Evolutionary conservation across 306 rosid genomes (phyloP), one percentile per base, ranked within the genome.

Genomic region (Cercis canadensis): DNA sequence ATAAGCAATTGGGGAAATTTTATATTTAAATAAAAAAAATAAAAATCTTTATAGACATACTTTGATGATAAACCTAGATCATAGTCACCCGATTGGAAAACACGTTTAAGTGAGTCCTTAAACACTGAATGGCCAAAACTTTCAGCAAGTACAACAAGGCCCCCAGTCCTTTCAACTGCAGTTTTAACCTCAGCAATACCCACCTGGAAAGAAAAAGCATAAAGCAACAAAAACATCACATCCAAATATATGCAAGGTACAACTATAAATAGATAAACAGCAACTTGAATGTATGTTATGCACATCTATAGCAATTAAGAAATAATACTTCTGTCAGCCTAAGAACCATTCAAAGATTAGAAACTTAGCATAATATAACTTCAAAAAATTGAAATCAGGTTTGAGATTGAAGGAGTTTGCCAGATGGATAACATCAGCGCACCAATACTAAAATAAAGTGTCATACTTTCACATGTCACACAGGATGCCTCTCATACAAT

Each of bases 131-230:
- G 99, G 36, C 99, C 96, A 83, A 91, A 94, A 91, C 99, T 94
- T 79, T 94, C 99, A 31, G 97, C 90, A 58, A 94, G 96, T 70
- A 91, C 96, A 76, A 91, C 97, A 58, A 94, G 87, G 73, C 99
- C 99, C 44, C 99, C 99, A 10, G 92, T 91, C 78, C 84, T 91
- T 82, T 94, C 99, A 80, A 94, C 91, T 24, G 91, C 96, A 75
- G 87, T 84, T 86, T 94, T 94, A 72, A 94, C 88, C 84, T 94
- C 99, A 53, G 97, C 99, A 85, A 94, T 83, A 15, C 99, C 99
- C 76, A 94, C 97, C 99, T 94, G 84, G 43, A 65, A 24, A 57
- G 56, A 63, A 29, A 67, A 40, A 82, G 44, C 16, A 62, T 17
- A 57, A 50, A 52, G 57, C 59, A 69, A 52, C 57, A 79, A 50